phyloP scores from a whole-genome alignment of 305 asterid genomes.

The Petunia hybrid region DNA sequence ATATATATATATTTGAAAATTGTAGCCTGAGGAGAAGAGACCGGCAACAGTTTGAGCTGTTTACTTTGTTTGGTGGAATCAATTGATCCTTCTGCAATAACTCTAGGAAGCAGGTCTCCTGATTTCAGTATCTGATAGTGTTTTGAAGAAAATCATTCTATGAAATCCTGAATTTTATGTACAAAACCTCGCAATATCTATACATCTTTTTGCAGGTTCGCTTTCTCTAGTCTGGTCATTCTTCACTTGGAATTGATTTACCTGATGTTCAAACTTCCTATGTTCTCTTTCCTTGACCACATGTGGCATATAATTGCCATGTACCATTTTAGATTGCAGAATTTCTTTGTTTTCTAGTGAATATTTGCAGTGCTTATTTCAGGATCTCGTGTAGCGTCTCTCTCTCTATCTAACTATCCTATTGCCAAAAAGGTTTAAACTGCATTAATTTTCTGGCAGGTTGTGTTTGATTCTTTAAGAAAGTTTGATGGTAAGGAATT shows the following conservation, averaged over 20 bases:
- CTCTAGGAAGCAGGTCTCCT: constrained; percentile 8
- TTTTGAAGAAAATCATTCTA: constrained; percentile 21
- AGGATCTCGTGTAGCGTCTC: constrained; percentile 18
- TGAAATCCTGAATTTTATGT: constrained; percentile 13
- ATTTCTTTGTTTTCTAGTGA: constrained; percentile 6
- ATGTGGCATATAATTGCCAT: background rate
- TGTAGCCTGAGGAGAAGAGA: background rate
- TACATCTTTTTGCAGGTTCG: background rate
- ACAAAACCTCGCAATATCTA: background rate
- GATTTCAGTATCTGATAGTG: background rate
- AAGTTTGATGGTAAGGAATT: constrained; percentile 96
- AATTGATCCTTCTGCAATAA: background rate
- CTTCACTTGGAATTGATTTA: background rate
- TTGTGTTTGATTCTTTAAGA: constrained; percentile 89
- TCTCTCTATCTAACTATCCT: constrained; percentile 13
- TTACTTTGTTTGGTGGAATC: constrained; percentile 6
- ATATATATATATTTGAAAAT: no score
- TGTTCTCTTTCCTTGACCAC: constrained; percentile 12
- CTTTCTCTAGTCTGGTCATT: constrained; percentile 22
- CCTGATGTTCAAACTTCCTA: constrained; percentile 21
- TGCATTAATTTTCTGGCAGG: constrained; percentile 60
- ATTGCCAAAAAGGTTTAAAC: constrained; percentile 4
- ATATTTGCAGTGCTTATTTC: constrained; percentile 13
- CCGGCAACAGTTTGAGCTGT: background rate
- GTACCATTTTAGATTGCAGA: constrained; percentile 14